Evolutionary conservation across 1,284 basidiomycete genomes (phyloP).

Genomic region (Pseudozyma thailandica): DNA sequence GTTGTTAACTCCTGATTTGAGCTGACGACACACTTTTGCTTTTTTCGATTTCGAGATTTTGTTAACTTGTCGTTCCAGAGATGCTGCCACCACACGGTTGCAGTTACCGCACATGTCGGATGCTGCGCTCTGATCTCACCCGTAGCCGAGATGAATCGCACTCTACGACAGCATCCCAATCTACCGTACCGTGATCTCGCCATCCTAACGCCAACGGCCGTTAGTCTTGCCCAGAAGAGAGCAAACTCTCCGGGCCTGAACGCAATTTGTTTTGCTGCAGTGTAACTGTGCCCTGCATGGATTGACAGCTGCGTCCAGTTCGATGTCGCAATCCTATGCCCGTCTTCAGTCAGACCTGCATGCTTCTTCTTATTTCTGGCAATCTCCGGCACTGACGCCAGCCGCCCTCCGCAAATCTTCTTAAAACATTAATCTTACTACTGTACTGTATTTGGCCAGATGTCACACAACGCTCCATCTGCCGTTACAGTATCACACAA

Average conservation of each 20-base stretch:
- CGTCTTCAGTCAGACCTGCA: slow-evolving; percentile 42
- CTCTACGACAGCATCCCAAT: too few species aligned
- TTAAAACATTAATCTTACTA: too few species aligned
- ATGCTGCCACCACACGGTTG: slow-evolving; percentile 23
- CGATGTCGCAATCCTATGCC: slow-evolving; percentile 41
- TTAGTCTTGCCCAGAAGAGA: too few species aligned
- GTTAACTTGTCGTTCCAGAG: slow-evolving; percentile 47
- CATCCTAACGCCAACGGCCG: too few species aligned
- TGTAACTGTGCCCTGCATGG: slow-evolving; percentile 5
- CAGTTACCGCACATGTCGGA: not conserved
- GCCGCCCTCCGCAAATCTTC: not conserved
- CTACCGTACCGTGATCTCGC: too few species aligned
- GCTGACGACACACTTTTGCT: not conserved
- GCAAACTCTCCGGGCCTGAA: slow-evolving; percentile 2
- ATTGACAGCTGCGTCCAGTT: slow-evolving; percentile 30
- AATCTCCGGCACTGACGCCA: too few species aligned
- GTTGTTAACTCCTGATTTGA: slow-evolving; percentile 7
- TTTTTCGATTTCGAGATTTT: slow-evolving; percentile 2
- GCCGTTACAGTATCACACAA: too few species aligned
- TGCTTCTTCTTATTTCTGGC: not conserved
- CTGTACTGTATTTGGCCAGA: too few species aligned
- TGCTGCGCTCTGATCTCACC: not conserved
- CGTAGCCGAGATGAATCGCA: not conserved
- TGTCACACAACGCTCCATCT: too few species aligned
- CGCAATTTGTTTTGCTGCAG: not conserved